phyloP scores from a whole-genome alignment of 2,329 filamentous ascomycete species.

The Penicillium aurantiogriseum region DNA sequence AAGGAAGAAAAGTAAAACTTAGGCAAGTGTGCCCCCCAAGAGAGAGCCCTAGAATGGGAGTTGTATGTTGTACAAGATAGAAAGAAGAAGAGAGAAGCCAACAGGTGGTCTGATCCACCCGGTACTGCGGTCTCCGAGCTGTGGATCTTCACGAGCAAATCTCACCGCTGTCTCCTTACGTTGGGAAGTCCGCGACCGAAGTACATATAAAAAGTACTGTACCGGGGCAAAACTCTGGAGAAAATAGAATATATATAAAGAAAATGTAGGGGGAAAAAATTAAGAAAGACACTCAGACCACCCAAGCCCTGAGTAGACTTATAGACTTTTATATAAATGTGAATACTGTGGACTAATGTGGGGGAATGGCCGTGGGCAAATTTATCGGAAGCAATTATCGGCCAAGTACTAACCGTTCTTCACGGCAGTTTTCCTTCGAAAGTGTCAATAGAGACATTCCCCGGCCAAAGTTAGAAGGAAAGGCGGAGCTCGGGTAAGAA shows the following conservation, averaged over 20 bases:
- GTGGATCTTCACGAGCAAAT: constrained; percentile 6
- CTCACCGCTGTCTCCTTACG: constrained; percentile 5
- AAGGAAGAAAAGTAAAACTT: neutral
- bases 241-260: neutral
- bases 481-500: constrained; percentile 10
- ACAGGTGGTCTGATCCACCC: constrained; percentile 9
- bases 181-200: neutral
- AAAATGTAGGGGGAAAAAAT: neutral
- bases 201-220: neutral
- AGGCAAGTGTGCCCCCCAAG: neutral
- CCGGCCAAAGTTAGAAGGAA: neutral
- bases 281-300: neutral
- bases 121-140: neutral
- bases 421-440: neutral
- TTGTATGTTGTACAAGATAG: neutral
- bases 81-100: constrained; percentile 10
- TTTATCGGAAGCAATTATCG: neutral
- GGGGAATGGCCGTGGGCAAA: constrained; percentile 5
- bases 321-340: neutral
- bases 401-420: neutral
- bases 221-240: neutral
- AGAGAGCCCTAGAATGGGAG: neutral
- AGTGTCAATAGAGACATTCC: neutral
- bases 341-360: neutral
- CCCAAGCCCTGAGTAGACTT: neutral